These are phyloP conservation scores for Penicillium cosmopolitanum DNA, from an alignment of 495 filamentous ascomycete species.

Conservation along the genomic window DNA sequence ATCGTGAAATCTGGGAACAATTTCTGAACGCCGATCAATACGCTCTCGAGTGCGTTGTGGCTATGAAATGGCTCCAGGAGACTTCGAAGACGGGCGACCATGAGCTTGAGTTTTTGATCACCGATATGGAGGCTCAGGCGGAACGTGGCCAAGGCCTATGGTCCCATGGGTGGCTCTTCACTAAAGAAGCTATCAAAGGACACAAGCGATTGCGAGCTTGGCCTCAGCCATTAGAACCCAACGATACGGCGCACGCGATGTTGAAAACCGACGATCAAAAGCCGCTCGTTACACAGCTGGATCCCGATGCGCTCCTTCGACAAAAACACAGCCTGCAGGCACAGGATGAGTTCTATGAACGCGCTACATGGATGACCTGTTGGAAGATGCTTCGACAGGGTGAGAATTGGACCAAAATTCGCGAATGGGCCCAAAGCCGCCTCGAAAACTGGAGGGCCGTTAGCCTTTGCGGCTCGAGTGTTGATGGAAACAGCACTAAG, in stretches of 20 bases:
- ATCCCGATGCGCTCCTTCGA: constrained; percentile 85
- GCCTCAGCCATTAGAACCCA: constrained; percentile 66
- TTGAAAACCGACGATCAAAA: constrained; percentile 61
- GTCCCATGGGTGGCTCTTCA: constrained; percentile 88
- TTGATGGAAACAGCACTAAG: constrained; percentile 34
- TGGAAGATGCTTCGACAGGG: constrained; percentile 89
- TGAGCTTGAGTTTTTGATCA: constrained; percentile 75
- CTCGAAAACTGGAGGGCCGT: constrained; percentile 84
- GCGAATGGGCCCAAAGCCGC: constrained; percentile 77
- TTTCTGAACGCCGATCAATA: constrained; percentile 68
- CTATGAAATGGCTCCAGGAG: constrained; percentile 82
- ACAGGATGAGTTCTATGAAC: constrained; percentile 83
- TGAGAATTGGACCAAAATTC: constrained; percentile 67
- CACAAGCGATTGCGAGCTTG: constrained; percentile 75
- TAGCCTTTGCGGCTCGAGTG: constrained; percentile 47
- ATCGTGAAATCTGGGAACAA: constrained; percentile 64
- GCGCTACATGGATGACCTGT: constrained; percentile 82
- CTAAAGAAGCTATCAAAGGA: constrained; percentile 84
- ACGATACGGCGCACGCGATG: constrained; percentile 57
- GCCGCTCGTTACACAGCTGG: constrained; percentile 82
- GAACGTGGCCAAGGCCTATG: constrained; percentile 69
- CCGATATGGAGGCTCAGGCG: constrained; percentile 63
- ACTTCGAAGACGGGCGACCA: constrained; percentile 64
- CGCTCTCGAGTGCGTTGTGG: constrained; percentile 72
- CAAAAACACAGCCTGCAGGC: constrained; percentile 73